Conservation (phyloP, 129 eudicot species). For the sunflower (Helianthus annuus) region HanXRQr2.0-SUNRISE NC_035437.2:168780602-168781101, state of each 20-base stretch:
- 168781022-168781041: too few relatives aligned
- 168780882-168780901: background rate
- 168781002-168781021: too few relatives aligned
- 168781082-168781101: too few relatives aligned
- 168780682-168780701: too few relatives aligned
- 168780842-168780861: conserved; percentile 4
- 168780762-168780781: conserved; percentile 42
- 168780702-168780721: background rate
- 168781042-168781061: too few relatives aligned
- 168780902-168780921: background rate
- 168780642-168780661: too few relatives aligned
- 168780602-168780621: background rate
- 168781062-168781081: too few relatives aligned
- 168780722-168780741: conserved; percentile 8
- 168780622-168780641: too few relatives aligned
- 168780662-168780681: too few relatives aligned
- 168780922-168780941: background rate
- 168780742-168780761: conserved; percentile 70
- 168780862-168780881: background rate
- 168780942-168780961: background rate
- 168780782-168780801: conserved; percentile 74
- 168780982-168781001: too few relatives aligned
- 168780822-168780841: background rate
- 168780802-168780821: conserved; percentile 47
- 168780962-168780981: background rate